Evolutionary conservation across 768 basidiomycete genomes (phyloP).

Genomic region (Solioccasus polychromus): DNA sequence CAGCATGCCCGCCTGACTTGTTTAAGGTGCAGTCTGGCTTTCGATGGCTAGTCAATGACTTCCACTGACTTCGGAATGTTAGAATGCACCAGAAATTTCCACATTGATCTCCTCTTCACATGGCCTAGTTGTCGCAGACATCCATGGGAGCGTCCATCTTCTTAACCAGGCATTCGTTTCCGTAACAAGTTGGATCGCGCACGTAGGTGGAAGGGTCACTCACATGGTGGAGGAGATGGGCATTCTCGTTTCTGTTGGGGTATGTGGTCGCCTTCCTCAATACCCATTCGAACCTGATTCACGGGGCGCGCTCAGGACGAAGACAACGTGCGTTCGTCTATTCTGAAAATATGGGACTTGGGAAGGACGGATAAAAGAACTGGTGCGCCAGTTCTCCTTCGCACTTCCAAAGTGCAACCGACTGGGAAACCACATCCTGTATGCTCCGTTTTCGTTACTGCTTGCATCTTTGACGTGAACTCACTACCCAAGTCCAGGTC

Average conservation of each 20-base stretch:
- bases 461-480: background rate
- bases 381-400: conserved; percentile 58
- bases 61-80: conserved; percentile 3
- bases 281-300: conserved; percentile 11
- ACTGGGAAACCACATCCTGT: conserved; percentile 80
- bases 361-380: conserved; percentile 65
- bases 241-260: conserved; percentile 85
- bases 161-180: conserved; percentile 74
- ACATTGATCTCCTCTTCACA: conserved; percentile 58
- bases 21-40: conserved; percentile 54
- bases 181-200: conserved; percentile 73
- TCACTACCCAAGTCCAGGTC: conserved; percentile 41
- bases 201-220: conserved; percentile 75
- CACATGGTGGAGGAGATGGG: conserved; percentile 84
- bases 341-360: conserved; percentile 90
- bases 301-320: conserved; percentile 60
- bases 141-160: conserved; percentile 79
- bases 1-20: conserved; percentile 69
- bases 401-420: conserved; percentile 74
- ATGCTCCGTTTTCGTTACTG: conserved; percentile 17
- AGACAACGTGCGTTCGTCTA: conserved; percentile 56
- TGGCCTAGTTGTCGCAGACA: conserved; percentile 78
- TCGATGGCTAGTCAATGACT: conserved; percentile 1
- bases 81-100: conserved; percentile 74
- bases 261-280: conserved; percentile 37